Conservation (phyloP, 2,329 filamentous ascomycete genomes). For the Mycosphaerelloides madeirae region DNA sequence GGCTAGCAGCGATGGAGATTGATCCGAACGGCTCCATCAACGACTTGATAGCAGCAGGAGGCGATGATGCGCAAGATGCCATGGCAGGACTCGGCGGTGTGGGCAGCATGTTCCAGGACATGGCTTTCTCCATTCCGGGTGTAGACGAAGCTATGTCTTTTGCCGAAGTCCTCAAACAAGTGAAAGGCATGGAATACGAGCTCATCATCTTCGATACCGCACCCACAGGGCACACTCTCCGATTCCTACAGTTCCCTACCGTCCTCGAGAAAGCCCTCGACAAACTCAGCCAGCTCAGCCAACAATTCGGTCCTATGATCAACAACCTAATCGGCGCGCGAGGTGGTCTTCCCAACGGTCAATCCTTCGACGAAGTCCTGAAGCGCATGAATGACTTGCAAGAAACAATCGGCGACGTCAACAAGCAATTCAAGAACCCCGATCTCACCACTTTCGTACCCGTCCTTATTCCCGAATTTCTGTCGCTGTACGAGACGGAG, state of each 20-base stretch:
- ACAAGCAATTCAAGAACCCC: conserved; percentile 96
- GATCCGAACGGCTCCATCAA: conserved; percentile 98
- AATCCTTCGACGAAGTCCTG: conserved; percentile 86
- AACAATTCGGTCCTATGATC: conserved; percentile 91
- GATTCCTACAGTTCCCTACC: conserved; percentile 96
- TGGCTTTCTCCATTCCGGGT: conserved; percentile 95
- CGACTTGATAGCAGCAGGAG: conserved; percentile 77
- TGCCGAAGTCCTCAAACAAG: conserved; percentile 97
- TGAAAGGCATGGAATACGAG: conserved; percentile 97
- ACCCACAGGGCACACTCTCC: conserved; percentile 93
- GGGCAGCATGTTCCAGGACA: conserved; percentile 97
- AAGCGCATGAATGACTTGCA: conserved; percentile 91
- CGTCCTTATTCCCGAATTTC: conserved; percentile 95
- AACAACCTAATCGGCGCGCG: conserved; percentile 82
- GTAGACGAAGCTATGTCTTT: conserved; percentile 99
- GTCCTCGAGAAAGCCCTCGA: conserved; percentile 98
- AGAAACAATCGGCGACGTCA: conserved; percentile 91
- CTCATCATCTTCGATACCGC: conserved; percentile 99
- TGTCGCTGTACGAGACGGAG: conserved; percentile 96
- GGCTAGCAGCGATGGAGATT: conserved; percentile 98
- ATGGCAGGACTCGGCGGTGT: conserved; percentile 65
- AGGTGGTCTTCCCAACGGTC: conserved; percentile 80
- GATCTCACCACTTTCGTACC: conserved; percentile 95
- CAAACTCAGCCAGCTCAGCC: conserved; percentile 89
- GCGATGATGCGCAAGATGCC: conserved; percentile 65